phyloP scores from a whole-genome alignment of 768 basidiomycete species.

The Mycena vitilis region DNA sequence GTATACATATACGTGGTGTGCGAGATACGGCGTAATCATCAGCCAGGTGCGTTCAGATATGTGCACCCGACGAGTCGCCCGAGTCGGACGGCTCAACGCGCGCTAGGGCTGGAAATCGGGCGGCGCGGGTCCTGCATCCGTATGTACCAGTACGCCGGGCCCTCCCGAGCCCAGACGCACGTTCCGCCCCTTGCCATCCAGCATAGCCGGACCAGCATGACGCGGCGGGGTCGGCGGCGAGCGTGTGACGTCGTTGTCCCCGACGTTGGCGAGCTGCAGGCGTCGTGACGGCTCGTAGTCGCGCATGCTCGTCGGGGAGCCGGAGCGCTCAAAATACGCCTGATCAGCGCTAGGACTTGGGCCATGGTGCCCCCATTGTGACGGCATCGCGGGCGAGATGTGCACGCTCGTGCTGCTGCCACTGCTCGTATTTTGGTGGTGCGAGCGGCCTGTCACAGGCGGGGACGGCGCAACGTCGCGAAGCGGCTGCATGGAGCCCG shows the following conservation, averaged over 20 bases:
- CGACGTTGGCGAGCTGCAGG: constrained; percentile 54
- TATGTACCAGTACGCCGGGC: constrained; percentile 30
- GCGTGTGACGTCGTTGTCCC: constrained; percentile 17
- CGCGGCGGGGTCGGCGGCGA: constrained; percentile 19
- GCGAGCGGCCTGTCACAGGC: constrained; percentile 30
- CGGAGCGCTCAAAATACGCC: constrained; percentile 43
- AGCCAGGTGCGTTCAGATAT: constrained; percentile 2
- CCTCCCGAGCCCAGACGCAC: constrained; percentile 26
- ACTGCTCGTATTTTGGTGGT: constrained; percentile 31
- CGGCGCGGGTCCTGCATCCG: constrained; percentile 29
- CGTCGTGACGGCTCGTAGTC: constrained; percentile 45
- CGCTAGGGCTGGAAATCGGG: constrained; percentile 12
- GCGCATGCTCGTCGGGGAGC: constrained; percentile 56
- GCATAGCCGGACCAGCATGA: constrained; percentile 7
- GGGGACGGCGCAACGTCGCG: constrained; percentile 38
- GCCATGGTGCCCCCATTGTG: constrained; percentile 35
- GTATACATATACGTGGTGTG: constrained; percentile 5
- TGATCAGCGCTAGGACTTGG: constrained; percentile 32
- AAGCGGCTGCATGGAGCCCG: constrained; percentile 52
- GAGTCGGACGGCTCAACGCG: not conserved
- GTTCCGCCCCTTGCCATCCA: constrained; percentile 31
- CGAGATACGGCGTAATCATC: constrained; percentile 26
- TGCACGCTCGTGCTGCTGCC: constrained; percentile 35
- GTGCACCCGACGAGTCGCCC: constrained; percentile 23
- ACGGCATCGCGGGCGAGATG: constrained; percentile 27